Evolutionary conservation across 495 filamentous ascomycete species (phyloP), one percentile per base, ranked within the genome.

Genomic region (Parathielavia hyrcaniae): DNA sequence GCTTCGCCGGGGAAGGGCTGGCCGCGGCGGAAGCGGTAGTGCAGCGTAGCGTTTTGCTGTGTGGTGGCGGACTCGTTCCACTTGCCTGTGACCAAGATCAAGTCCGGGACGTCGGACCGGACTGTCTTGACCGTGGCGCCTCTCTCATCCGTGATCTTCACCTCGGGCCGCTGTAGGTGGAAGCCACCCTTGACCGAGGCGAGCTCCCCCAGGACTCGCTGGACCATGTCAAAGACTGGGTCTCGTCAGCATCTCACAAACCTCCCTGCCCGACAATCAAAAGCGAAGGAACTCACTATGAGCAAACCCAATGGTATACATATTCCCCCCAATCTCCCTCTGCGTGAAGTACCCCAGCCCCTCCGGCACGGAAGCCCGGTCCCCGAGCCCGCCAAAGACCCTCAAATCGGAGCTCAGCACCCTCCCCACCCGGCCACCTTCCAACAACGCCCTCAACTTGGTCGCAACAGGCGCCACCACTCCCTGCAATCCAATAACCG

Each of bases 401-500:
- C 71, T 69, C 56, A 83, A 35, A 20, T 79, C 78, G 26, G 71
- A 77, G 55, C 80, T 82, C 12, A 82, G 49, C 13, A 84, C 77
- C 48, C 73, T 76, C 1, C 83, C 82, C 51, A 86, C 79, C 57
- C 63, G 73, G 0, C 76, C 78, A 0, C 61, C 61, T 26, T 70
- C 66, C 30, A 85, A 60, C 12, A 84, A 43, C 38, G 74, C 69
- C 52, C 73, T 75, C 12, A 85, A 50, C 52, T 75, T 79, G 5
- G 63, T 35, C 1, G 75, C 62, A 3, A 76, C 36, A 0, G 80
- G 81, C 35, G 69, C 65, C 17, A 75, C 57, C 4, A 73, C 63
- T 0, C 71, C 81, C 59, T 85, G 81, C 19, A 82, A 61, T 5
- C 81, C 81, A 0, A 85, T 75, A 4, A 79, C 66, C 5, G 72